Percentiles rank a stretch among this genome's conserved stretches.
These are phyloP conservation scores for Trypanosoma boissoni DNA, from an alignment of 208 protist species.

Conservation along the genomic window DNA sequence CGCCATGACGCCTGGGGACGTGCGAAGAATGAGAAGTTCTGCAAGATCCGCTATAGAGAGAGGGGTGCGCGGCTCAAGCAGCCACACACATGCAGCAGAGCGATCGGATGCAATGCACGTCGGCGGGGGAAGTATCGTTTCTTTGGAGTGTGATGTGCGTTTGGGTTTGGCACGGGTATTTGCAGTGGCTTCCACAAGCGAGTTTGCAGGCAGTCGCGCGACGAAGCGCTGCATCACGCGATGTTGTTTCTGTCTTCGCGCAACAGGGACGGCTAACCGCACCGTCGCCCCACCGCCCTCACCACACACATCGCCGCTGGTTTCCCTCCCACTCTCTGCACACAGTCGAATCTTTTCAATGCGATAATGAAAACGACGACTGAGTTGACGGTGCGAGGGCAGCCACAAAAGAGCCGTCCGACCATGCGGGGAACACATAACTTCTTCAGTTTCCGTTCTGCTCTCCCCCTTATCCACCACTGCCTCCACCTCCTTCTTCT, in stretches of 20 bases:
- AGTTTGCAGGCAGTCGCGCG: slow-evolving; percentile 9
- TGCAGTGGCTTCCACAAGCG: too few species aligned
- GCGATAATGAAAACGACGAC: slow-evolving; percentile 41
- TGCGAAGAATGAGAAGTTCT: not conserved
- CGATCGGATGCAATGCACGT: slow-evolving; percentile 18
- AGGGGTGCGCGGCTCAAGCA: not conserved
- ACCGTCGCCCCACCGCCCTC: slow-evolving; percentile 4
- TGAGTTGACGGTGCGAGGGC: slow-evolving; percentile 46
- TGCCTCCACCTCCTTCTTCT: not conserved
- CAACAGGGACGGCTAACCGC: slow-evolving; percentile 22
- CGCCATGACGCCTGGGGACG: not conserved
- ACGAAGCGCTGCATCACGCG: slow-evolving; percentile 67
- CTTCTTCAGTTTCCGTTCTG: not conserved
- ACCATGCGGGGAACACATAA: not conserved
- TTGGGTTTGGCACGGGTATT: not conserved
- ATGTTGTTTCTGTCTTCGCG: slow-evolving; percentile 43
- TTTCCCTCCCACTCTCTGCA: not conserved
- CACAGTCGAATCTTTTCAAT: slow-evolving; percentile 7
- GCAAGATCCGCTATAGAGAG: not conserved
- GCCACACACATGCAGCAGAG: slow-evolving; percentile 25
- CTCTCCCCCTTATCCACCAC: not conserved
- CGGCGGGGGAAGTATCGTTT: slow-evolving; percentile 22
- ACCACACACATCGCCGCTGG: not conserved
- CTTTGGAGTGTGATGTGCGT: not conserved
- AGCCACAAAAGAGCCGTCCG: slow-evolving; percentile 35